Conservation (phyloP, 2,329 filamentous ascomycete species). For the Apiospora sp. region DNA sequence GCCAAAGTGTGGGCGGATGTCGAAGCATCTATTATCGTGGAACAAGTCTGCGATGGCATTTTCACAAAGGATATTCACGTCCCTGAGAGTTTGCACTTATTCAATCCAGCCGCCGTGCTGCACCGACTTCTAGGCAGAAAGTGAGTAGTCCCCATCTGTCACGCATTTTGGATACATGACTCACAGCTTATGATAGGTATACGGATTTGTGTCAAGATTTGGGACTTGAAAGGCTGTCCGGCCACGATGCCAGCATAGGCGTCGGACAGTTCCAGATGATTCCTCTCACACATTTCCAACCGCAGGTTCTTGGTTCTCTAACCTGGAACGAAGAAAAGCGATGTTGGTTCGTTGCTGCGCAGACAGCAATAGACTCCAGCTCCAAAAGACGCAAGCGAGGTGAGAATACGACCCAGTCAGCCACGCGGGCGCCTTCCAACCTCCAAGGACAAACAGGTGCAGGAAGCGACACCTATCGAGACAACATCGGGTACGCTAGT, state of each 20-base stretch:
- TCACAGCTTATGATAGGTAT: neutral
- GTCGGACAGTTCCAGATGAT: neutral
- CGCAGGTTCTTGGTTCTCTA: neutral
- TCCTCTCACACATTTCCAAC: neutral
- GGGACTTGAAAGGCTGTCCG: neutral
- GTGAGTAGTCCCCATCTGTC: neutral
- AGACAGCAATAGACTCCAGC: neutral
- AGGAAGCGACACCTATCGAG: neutral
- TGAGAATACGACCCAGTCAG: neutral
- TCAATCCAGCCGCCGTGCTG: neutral
- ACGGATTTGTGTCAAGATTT: neutral
- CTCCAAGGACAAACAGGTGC: neutral
- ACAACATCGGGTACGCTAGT: neutral
- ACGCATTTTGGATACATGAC: neutral
- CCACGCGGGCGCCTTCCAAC: neutral
- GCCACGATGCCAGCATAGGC: neutral
- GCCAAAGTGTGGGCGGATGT: neutral
- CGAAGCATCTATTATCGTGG: neutral
- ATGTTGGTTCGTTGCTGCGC: neutral
- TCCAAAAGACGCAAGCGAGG: neutral
- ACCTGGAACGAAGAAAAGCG: neutral
- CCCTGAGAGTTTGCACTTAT: neutral
- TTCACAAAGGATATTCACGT: neutral
- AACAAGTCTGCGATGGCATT: constrained; percentile 1
- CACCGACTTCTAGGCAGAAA: neutral